A percentile compares a stretch with the other conserved stretches of the same genome.
Conservation (phyloP, 495 filamentous ascomycete species). For the Aspergillus leporis region DNA sequence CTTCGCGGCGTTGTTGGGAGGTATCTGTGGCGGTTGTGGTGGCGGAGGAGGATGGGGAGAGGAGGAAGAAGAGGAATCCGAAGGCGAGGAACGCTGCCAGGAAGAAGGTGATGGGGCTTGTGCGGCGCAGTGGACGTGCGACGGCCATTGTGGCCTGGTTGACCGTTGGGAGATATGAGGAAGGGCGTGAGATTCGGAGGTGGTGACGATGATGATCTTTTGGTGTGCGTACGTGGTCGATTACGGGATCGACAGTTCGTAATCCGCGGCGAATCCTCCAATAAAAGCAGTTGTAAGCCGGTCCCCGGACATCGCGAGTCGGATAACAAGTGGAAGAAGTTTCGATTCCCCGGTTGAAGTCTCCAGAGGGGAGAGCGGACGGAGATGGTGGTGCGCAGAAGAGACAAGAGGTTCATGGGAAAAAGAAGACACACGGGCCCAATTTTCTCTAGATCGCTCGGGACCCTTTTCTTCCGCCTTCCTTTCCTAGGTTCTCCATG, state of each 20-base stretch:
- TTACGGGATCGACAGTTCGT: conserved; percentile 2
- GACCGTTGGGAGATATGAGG: neutral
- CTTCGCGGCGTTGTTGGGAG: conserved; percentile 51
- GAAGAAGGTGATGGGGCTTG: conserved; percentile 65
- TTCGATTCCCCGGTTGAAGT: neutral
- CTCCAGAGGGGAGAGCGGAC: conserved; percentile 1
- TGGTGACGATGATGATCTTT: neutral
- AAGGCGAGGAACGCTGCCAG: conserved; percentile 60
- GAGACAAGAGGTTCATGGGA: conserved; percentile 4
- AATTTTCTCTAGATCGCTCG: neutral
- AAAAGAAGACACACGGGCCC: conserved; percentile 1
- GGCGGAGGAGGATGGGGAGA: conserved; percentile 46
- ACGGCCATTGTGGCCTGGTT: conserved; percentile 46
- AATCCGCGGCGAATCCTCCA: neutral
- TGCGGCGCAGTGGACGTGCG: conserved; percentile 62
- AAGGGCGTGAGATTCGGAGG: conserved; percentile 1
- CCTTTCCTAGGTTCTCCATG: neutral
- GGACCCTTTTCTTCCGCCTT: neutral
- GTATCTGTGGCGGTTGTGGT: conserved; percentile 20
- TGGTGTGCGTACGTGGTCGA: conserved; percentile 11
- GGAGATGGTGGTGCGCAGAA: neutral
- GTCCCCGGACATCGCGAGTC: neutral
- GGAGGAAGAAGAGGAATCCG: conserved; percentile 66
- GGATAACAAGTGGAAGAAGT: neutral
- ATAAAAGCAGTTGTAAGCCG: neutral